These are phyloP conservation scores for Nicotiana tabacum DNA, from an alignment of 257 asterid species.

Conservation along the genomic window DNA sequence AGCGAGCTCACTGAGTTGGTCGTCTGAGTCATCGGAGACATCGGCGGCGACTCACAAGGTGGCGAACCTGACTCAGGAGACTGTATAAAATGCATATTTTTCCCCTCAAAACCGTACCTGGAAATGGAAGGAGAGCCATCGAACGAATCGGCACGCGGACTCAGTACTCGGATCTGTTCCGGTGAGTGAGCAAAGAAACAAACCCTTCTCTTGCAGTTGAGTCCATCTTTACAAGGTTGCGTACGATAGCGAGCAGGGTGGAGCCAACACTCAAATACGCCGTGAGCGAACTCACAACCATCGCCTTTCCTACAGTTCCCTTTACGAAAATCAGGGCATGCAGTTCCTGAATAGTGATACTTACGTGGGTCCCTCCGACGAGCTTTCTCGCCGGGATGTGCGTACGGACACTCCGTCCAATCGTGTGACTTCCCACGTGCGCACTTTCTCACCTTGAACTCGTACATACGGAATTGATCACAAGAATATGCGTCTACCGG, in stretches of 20 bases:
- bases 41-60: slow-evolving; percentile 47
- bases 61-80: slow-evolving; percentile 44
- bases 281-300: slow-evolving; percentile 71
- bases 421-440: slow-evolving; percentile 73
- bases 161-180: slow-evolving; percentile 58
- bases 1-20: not conserved
- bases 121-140: too few species aligned
- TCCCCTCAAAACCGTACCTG: too few species aligned
- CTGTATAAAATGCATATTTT: slow-evolving; percentile 23
- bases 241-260: slow-evolving; percentile 89
- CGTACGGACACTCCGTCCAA: slow-evolving; percentile 93
- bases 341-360: slow-evolving; percentile 63
- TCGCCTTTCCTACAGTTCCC: slow-evolving; percentile 65
- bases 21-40: slow-evolving; percentile 32
- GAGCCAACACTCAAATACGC: slow-evolving; percentile 88
- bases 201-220: slow-evolving; percentile 53
- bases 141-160: slow-evolving; percentile 38
- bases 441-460: slow-evolving; percentile 73
- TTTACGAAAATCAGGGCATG: slow-evolving; percentile 73
- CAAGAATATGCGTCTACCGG: slow-evolving; percentile 71
- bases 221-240: slow-evolving; percentile 83
- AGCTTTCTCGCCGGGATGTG: slow-evolving; percentile 89
- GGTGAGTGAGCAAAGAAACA: slow-evolving; percentile 90
- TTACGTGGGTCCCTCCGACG: slow-evolving; percentile 87
- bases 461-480: slow-evolving; percentile 82